Evolutionary conservation across 768 basidiomycete species (phyloP).

Genomic region (Mycena venus): DNA sequence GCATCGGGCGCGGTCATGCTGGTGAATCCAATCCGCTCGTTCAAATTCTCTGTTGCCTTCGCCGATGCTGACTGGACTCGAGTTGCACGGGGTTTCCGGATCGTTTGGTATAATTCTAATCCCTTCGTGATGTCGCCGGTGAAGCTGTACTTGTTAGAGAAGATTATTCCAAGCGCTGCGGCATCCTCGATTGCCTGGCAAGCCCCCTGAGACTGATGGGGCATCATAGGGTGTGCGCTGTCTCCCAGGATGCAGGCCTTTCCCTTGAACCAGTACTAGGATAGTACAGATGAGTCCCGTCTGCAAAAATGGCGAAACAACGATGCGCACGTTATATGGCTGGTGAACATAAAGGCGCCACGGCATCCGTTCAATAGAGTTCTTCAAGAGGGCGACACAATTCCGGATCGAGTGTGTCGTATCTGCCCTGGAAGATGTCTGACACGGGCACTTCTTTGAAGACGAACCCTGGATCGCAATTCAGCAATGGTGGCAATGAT

Average conservation of each 20-base stretch:
- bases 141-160: conserved; percentile 43
- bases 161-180: conserved; percentile 48
- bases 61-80: conserved; percentile 44
- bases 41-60: conserved; percentile 47
- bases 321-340: conserved; percentile 40
- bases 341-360: conserved; percentile 51
- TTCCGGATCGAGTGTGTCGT: conserved; percentile 48
- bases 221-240: conserved; percentile 47
- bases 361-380: conserved; percentile 49
- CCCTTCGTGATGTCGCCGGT: conserved; percentile 40
- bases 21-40: conserved; percentile 49
- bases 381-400: conserved; percentile 42
- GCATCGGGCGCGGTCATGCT: conserved; percentile 44
- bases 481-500: neutral
- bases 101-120: conserved; percentile 42
- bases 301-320: neutral
- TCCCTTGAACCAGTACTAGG: conserved; percentile 42
- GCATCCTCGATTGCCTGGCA: conserved; percentile 50
- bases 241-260: conserved; percentile 46
- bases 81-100: conserved; percentile 48
- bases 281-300: neutral
- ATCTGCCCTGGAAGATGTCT: conserved; percentile 44
- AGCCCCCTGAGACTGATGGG: conserved; percentile 46
- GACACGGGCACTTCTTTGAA: conserved; percentile 47
- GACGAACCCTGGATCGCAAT: conserved; percentile 38